These are phyloP conservation scores for Xylaria scruposa DNA, from an alignment of 495 filamentous ascomycete genomes.

Conservation along the genomic window DNA sequence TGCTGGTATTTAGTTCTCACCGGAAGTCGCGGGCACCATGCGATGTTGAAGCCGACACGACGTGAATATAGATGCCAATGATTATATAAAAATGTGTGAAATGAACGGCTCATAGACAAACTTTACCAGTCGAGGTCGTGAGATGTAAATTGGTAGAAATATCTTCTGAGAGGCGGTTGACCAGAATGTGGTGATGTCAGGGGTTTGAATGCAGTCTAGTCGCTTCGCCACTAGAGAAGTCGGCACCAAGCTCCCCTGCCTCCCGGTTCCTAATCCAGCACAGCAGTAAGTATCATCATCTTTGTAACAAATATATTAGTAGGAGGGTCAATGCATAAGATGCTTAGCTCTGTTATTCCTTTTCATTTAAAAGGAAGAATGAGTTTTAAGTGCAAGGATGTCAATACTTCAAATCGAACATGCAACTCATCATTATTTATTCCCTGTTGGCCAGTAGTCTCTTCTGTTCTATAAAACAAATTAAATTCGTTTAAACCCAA, in stretches of 20 bases:
- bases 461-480: not conserved
- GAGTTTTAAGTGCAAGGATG: not conserved
- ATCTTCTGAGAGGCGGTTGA: not conserved
- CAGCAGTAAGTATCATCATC: not conserved
- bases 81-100: not conserved
- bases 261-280: not conserved
- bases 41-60: not conserved
- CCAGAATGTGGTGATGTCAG: conserved; percentile 16
- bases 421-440: not conserved
- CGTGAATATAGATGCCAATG: not conserved
- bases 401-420: not conserved
- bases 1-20: not conserved
- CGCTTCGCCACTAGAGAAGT: not conserved
- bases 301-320: not conserved
- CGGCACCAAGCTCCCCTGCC: not conserved
- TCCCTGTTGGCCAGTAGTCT: not conserved
- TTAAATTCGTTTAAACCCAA: not conserved
- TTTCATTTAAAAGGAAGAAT: not conserved
- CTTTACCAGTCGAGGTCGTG: not conserved
- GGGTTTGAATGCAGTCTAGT: conserved; percentile 7
- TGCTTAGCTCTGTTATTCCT: not conserved
- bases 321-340: not conserved
- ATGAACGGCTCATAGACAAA: not conserved
- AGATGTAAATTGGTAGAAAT: not conserved
- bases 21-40: not conserved